Percentiles rank a stretch among this genome's conserved stretches.
Evolutionary conservation across 73 alveolate species (phyloP).

Genomic region (Blepharisma japonicum): DNA sequence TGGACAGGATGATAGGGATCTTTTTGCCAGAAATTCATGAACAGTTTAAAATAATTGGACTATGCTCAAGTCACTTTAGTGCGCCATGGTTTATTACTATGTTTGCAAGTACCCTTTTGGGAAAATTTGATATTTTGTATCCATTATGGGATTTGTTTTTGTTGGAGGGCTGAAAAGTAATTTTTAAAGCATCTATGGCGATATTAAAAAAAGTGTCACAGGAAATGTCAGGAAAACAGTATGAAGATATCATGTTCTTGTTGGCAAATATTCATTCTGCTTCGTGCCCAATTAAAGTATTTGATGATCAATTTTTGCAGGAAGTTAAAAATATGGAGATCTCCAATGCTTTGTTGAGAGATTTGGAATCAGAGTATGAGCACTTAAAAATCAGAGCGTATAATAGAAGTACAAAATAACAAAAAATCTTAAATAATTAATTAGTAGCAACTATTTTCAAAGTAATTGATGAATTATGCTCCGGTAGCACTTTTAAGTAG

Average conservation of each 20-base stretch:
- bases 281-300: neutral
- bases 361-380: conserved; percentile 22
- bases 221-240: conserved; percentile 1
- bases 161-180: conserved; percentile 36
- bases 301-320: conserved; percentile 1
- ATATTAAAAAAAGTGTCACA: conserved; percentile 19
- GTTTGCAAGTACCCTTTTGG: conserved; percentile 34
- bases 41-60: conserved; percentile 57
- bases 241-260: conserved; percentile 33
- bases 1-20: conserved; percentile 71
- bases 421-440: too few relatives aligned
- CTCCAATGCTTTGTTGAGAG: conserved; percentile 29
- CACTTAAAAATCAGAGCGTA: conserved; percentile 14
- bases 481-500: too few relatives aligned
- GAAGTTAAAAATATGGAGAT: neutral
- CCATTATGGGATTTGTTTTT: conserved; percentile 64
- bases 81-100: conserved; percentile 70
- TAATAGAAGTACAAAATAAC: too few relatives aligned
- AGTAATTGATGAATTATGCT: too few relatives aligned
- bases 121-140: neutral
- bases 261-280: neutral
- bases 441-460: too few relatives aligned
- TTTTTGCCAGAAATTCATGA: conserved; percentile 75
- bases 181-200: conserved; percentile 35
- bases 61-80: conserved; percentile 52